phyloP scores from a whole-genome alignment of 768 basidiomycete genomes.

The Collybiopsis confluens region DNA sequence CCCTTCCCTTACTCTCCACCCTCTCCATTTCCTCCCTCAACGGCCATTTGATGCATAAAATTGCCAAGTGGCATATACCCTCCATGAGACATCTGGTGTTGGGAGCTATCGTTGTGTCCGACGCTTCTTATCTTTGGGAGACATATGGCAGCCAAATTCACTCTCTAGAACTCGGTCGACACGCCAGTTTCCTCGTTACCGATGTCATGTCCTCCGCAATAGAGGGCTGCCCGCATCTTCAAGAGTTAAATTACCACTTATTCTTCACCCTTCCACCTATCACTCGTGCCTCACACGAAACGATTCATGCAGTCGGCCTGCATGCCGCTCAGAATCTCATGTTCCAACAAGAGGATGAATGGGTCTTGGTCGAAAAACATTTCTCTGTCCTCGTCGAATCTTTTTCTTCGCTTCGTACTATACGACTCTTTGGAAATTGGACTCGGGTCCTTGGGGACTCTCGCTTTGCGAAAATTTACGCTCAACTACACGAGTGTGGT shows the following conservation, averaged over 20 bases:
- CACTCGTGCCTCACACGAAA: slow-evolving; percentile 18
- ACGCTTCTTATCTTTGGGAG: slow-evolving; percentile 44
- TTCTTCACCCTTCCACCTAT: slow-evolving; percentile 38
- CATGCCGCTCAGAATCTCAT: slow-evolving; percentile 45
- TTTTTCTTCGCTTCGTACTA: slow-evolving; percentile 41
- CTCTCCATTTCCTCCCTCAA: slow-evolving; percentile 49
- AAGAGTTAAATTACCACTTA: slow-evolving; percentile 51
- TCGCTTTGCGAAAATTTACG: slow-evolving; percentile 29
- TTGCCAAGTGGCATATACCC: slow-evolving; percentile 50
- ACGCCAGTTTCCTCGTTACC: slow-evolving; percentile 46
- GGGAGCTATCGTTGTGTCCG: slow-evolving; percentile 40
- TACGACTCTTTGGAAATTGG: slow-evolving; percentile 57
- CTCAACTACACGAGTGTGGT: slow-evolving; percentile 28
- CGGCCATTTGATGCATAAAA: slow-evolving; percentile 45
- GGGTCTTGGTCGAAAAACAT: slow-evolving; percentile 42
- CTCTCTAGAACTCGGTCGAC: slow-evolving; percentile 54
- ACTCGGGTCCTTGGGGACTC: slow-evolving; percentile 29
- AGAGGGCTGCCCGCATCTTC: slow-evolving; percentile 38
- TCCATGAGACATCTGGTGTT: slow-evolving; percentile 46
- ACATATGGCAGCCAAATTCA: slow-evolving; percentile 45
- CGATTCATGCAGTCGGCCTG: slow-evolving; percentile 44
- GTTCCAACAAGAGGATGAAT: slow-evolving; percentile 30
- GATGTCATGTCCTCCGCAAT: slow-evolving; percentile 48
- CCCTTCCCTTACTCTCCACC: slow-evolving; percentile 44
- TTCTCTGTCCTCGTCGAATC: slow-evolving; percentile 36